Conservation (phyloP, 2,329 filamentous ascomycete species). For the Calycina herbarum region DNA sequence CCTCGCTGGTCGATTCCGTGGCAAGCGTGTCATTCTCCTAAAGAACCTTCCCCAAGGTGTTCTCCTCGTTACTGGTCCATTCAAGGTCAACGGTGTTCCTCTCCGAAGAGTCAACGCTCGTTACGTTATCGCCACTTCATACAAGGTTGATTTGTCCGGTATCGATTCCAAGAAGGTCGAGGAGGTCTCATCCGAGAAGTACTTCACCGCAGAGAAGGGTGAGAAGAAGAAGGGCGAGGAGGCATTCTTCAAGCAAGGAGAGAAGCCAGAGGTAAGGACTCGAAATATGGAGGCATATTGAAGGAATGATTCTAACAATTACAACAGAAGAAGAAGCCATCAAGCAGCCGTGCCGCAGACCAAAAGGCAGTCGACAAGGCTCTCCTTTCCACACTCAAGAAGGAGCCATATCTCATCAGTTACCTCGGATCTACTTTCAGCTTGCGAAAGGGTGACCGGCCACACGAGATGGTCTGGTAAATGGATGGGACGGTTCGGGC, state of each 20-base stretch:
- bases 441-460: conserved; percentile 98
- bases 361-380: conserved; percentile 99
- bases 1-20: conserved; percentile 98
- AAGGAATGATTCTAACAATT: conserved; percentile 21
- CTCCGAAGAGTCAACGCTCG: conserved; percentile 91
- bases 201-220: conserved; percentile 95
- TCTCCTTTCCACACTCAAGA: conserved; percentile 94
- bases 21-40: conserved; percentile 99
- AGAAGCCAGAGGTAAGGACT: conserved; percentile 86
- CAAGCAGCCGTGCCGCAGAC: conserved; percentile 88
- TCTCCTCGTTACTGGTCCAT: conserved; percentile 97
- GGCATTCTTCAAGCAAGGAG: conserved; percentile 98
- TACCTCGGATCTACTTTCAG: conserved; percentile 97
- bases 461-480: conserved; percentile 99
- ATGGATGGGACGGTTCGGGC: conserved; percentile 39
- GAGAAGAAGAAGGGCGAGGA: conserved; percentile 97
- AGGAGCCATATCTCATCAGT: conserved; percentile 88
- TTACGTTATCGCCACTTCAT: conserved; percentile 90
- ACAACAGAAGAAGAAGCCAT: conserved; percentile 91
- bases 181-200: conserved; percentile 71
- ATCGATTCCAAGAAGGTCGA: conserved; percentile 89
- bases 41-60: conserved; percentile 97
- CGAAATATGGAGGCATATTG: neutral
- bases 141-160: conserved; percentile 80
- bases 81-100: conserved; percentile 99